Conservation (phyloP, 345 rosid genomes). For the Gossypium ekmanianum region DNA sequence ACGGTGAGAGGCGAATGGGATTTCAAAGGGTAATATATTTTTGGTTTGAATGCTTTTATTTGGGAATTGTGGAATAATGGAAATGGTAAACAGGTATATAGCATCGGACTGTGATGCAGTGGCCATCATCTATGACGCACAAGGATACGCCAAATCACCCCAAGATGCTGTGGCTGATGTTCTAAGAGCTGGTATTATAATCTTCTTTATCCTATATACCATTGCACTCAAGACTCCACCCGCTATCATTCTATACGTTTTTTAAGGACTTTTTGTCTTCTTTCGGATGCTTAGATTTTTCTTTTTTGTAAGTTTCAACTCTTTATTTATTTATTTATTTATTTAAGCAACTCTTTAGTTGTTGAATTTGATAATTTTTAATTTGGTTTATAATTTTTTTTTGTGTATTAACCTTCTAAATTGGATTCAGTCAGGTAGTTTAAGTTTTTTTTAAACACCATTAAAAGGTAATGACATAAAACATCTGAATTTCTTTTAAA, state of each 20-base stretch:
- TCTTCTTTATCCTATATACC: background rate
- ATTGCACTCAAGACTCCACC: background rate
- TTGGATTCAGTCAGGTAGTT: no score
- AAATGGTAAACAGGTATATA: slow-evolving; percentile 52
- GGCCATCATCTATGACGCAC: slow-evolving; percentile 49
- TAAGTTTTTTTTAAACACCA: no score
- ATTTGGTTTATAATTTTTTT: no score
- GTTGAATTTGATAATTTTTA: no score
- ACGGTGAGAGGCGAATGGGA: slow-evolving; percentile 65
- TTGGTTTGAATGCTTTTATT: background rate
- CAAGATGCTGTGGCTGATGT: slow-evolving; percentile 82
- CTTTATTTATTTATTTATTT: no score
- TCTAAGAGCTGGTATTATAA: slow-evolving; percentile 64
- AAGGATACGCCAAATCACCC: slow-evolving; percentile 66
- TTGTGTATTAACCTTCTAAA: no score
- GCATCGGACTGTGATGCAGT: slow-evolving; percentile 91
- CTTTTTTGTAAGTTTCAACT: no score
- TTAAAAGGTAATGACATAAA: no score
- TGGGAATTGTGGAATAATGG: background rate
- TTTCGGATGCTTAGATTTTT: no score
- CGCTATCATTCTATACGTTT: background rate
- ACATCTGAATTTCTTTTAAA: no score
- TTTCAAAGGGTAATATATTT: slow-evolving; percentile 55
- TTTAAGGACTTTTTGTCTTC: no score
- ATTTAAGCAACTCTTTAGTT: no score